Percentiles rank a stretch among this genome's conserved stretches.
Conservation (phyloP, 1,284 basidiomycete species). For the Cryptococcus amylolentus region DNA sequence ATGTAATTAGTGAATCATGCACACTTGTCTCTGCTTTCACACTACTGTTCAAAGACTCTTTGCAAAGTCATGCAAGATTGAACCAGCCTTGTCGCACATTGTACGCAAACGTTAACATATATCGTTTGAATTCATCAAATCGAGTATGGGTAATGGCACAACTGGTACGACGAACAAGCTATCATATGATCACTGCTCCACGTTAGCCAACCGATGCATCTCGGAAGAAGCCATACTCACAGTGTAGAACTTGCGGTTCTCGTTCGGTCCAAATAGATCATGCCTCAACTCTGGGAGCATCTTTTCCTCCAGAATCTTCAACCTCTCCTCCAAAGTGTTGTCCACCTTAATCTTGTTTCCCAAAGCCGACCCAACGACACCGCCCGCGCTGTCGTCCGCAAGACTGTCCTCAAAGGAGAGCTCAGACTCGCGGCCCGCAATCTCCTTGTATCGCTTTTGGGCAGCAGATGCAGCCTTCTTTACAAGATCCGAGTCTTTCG, state of each 20-base stretch:
- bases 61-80: too few species aligned
- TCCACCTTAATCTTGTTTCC: conserved; percentile 76
- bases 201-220: too few species aligned
- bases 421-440: conserved; percentile 65
- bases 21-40: too few species aligned
- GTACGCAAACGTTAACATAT: too few species aligned
- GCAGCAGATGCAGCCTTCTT: conserved; percentile 36
- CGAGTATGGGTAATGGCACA: too few species aligned
- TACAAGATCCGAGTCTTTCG: conserved; percentile 40
- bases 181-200: too few species aligned
- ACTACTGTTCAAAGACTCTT: too few species aligned
- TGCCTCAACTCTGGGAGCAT: conserved; percentile 88
- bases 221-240: conserved; percentile 28
- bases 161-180: too few species aligned
- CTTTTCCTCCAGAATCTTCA: conserved; percentile 83
- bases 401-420: conserved; percentile 66
- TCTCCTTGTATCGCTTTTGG: conserved; percentile 43
- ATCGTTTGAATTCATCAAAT: too few species aligned
- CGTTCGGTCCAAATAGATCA: conserved; percentile 78
- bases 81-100: too few species aligned
- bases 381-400: conserved; percentile 75
- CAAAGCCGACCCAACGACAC: conserved; percentile 70
- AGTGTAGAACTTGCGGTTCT: conserved; percentile 79
- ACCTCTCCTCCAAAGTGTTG: conserved; percentile 84
- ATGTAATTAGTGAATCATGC: too few species aligned